A percentile compares a stretch with the other conserved stretches of the same genome.
Conservation (phyloP, 805 yeast genomes). For the Novakomyces olei region DNA sequence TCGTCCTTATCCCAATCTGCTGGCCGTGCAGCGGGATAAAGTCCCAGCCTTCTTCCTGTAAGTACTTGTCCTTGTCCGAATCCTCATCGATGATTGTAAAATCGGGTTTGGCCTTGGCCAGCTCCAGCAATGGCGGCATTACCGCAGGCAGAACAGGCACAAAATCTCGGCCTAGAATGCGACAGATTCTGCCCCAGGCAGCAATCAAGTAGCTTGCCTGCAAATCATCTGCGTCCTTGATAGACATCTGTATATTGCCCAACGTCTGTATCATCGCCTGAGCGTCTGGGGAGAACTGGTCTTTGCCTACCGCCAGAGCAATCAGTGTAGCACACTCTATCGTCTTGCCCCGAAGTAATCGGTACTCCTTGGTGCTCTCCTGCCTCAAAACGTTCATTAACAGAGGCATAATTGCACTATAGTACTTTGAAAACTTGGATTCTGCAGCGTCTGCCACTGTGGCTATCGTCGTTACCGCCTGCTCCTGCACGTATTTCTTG, state of each 20-base stretch:
- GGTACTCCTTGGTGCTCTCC: conserved; percentile 57
- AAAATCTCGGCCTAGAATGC: conserved; percentile 65
- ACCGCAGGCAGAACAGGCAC: conserved; percentile 65
- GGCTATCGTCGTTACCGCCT: conserved; percentile 87
- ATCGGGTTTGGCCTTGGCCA: conserved; percentile 80
- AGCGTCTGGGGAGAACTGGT: conserved; percentile 57
- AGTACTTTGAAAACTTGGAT: conserved; percentile 66
- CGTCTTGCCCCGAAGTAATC: conserved; percentile 71
- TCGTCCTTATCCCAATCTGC: conserved; percentile 84
- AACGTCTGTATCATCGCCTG: conserved; percentile 51
- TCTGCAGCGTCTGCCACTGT: conserved; percentile 94
- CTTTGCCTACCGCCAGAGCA: conserved; percentile 86
- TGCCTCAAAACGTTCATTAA: conserved; percentile 48
- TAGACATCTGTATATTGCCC: conserved; percentile 40
- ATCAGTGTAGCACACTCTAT: conserved; percentile 89
- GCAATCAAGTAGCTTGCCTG: conserved; percentile 69
- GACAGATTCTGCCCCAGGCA: conserved; percentile 90
- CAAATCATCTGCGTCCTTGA: conserved; percentile 55
- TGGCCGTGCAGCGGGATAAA: conserved; percentile 78
- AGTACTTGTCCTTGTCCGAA: conserved; percentile 60
- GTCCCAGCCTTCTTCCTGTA: conserved; percentile 83
- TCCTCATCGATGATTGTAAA: conserved; percentile 71
- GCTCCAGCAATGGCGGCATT: conserved; percentile 65
- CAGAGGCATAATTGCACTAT: conserved; percentile 83
- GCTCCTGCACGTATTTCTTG: conserved; percentile 87